phyloP scores from a whole-genome alignment of 805 yeast species.

The Blastobotrys americana region DNA sequence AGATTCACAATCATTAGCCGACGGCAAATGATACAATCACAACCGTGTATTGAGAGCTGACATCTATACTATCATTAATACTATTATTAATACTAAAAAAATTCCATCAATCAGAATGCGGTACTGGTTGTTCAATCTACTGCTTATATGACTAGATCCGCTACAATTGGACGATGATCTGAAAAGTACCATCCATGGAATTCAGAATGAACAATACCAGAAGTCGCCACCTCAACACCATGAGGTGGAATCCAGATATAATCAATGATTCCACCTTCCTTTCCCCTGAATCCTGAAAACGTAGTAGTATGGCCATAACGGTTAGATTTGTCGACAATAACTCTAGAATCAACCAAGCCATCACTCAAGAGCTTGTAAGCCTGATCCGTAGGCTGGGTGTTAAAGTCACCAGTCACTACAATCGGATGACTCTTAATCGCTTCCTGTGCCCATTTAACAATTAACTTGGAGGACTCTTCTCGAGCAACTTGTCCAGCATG shows the following conservation, averaged over 20 bases:
- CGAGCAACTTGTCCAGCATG: constrained; percentile 43
- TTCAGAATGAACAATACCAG: constrained; percentile 6
- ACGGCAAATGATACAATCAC: no score
- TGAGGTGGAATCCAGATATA: constrained; percentile 4
- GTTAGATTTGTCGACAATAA: not conserved
- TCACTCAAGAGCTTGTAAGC: constrained; percentile 37
- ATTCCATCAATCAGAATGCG: no score
- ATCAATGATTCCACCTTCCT: constrained; percentile 4
- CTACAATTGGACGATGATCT: constrained; percentile 6
- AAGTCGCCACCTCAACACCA: not conserved
- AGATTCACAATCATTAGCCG: no score
- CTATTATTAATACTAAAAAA: not conserved
- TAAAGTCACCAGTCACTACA: constrained; percentile 52
- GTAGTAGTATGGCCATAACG: constrained; percentile 6
- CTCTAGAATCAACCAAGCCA: constrained; percentile 31
- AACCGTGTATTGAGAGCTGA: no score
- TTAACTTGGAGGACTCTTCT: constrained; percentile 38
- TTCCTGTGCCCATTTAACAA: constrained; percentile 27
- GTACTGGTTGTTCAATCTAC: no score
- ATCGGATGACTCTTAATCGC: constrained; percentile 33
- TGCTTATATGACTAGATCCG: constrained; percentile 1
- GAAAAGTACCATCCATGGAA: constrained; percentile 3
- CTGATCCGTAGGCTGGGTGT: constrained; percentile 40
- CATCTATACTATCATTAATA: not conserved
- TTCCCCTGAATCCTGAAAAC: constrained; percentile 1